Percentiles rank a stretch among this genome's conserved stretches.
Conservation (phyloP, 768 basidiomycete species). For the Asterophora parasitica region DNA sequence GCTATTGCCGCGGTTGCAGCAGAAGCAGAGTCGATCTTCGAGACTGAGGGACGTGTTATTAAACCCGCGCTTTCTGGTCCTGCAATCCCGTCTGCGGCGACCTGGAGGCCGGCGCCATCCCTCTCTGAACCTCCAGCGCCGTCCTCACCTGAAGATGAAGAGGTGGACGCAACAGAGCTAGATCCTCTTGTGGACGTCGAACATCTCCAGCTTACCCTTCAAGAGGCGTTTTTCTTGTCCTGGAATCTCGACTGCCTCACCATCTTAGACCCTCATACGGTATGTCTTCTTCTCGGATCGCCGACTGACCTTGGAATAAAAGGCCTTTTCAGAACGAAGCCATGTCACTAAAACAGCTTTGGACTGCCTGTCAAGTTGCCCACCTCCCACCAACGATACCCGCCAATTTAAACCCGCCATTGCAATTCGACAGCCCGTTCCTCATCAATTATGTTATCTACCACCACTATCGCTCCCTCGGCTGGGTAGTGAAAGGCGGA, state of each 20-base stretch:
- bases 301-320: slow-evolving; percentile 1
- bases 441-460: slow-evolving; percentile 85
- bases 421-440: slow-evolving; percentile 87
- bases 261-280: slow-evolving; percentile 60
- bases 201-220: slow-evolving; percentile 85
- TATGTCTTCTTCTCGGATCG: slow-evolving; percentile 28
- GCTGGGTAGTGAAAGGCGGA: slow-evolving; percentile 95
- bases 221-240: slow-evolving; percentile 84
- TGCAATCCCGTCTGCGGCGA: slow-evolving; percentile 73
- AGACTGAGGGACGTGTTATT: slow-evolving; percentile 59
- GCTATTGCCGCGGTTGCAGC: slow-evolving; percentile 81
- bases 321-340: slow-evolving; percentile 39
- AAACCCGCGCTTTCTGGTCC: slow-evolving; percentile 54
- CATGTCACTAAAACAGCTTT: slow-evolving; percentile 55
- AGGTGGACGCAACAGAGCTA: slow-evolving; percentile 24
- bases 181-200: slow-evolving; percentile 70
- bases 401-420: slow-evolving; percentile 20
- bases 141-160: slow-evolving; percentile 26
- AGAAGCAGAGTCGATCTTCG: slow-evolving; percentile 75
- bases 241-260: slow-evolving; percentile 84
- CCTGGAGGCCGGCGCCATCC: slow-evolving; percentile 56
- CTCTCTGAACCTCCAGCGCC: slow-evolving; percentile 17
- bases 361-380: slow-evolving; percentile 57
- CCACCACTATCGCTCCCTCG: slow-evolving; percentile 93
- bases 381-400: slow-evolving; percentile 41